Evolutionary conservation across 2,329 filamentous ascomycete genomes (phyloP).

Genomic region (Trichoderma gracile): DNA sequence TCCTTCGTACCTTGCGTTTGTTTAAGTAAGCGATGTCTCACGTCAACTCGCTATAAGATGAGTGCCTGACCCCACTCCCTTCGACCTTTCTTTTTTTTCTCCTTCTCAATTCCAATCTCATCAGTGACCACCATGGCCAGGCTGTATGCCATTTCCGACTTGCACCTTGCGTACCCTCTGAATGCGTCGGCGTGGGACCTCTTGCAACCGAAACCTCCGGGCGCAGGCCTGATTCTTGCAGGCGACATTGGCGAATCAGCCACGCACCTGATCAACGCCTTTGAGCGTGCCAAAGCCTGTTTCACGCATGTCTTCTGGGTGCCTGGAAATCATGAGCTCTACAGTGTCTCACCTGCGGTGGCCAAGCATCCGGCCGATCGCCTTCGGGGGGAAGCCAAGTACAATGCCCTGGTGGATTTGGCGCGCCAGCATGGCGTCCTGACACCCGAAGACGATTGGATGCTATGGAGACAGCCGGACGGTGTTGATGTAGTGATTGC

Average conservation of each 20-base stretch:
- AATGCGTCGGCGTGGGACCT: conserved; percentile 16
- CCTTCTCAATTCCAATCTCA: background rate
- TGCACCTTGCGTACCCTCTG: conserved; percentile 13
- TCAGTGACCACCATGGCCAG: conserved; percentile 3
- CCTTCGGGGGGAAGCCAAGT: conserved; percentile 9
- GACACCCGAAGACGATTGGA: conserved; percentile 21
- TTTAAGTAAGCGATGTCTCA: conserved; percentile 7
- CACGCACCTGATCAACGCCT: background rate
- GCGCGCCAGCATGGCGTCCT: conserved; percentile 15
- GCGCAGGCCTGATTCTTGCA: conserved; percentile 11
- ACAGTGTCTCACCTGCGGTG: conserved; percentile 1
- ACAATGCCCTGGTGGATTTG: conserved; percentile 10
- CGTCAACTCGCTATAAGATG: background rate
- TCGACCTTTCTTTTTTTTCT: background rate
- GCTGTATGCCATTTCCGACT: conserved; percentile 17
- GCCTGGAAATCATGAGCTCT: conserved; percentile 19
- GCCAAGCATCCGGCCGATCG: conserved; percentile 7
- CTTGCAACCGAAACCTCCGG: conserved; percentile 9
- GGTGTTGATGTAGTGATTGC: conserved; percentile 15
- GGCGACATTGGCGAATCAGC: conserved; percentile 20
- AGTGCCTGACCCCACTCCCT: conserved; percentile 9
- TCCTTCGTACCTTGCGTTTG: background rate
- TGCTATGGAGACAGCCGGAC: conserved; percentile 10
- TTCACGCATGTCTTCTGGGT: conserved; percentile 21
- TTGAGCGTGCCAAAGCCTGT: conserved; percentile 16